Base-by-base conservation (phyloP, 2,329 filamentous ascomycete genomes). In the Penicillium vulpinum region DNA sequence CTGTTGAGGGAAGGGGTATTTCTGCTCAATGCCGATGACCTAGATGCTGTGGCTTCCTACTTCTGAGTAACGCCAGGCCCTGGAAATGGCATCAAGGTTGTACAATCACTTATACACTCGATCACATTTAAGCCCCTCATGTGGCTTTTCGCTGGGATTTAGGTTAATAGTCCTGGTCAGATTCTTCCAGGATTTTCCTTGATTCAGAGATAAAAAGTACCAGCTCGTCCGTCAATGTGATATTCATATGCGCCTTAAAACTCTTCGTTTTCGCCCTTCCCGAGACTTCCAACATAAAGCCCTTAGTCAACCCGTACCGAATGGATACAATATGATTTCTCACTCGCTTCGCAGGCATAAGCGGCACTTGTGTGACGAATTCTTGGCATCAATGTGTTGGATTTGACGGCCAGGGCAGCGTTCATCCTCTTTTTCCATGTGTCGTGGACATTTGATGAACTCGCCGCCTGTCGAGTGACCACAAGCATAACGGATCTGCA, bases 1-100 rank as follows among this genome's bases (percentile, higher is more conserved):
- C 69, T 88, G 58, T 76, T 81, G 62, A 75, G 80, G 49, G 83
- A 83, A 56, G 85, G 84, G 0, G 83, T 85, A n/a, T 81, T 81
- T 56, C 67, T 88, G 56, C 64, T 89, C 49, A 88, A 88, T 70
- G 85, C 83, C 0, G 86, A 88, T 77, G 85, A 88, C 73, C 62
- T 88, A 49, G 75, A 80, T 58, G 85, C 72, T 21, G 80, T 75
- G 16, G 78, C 80, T 18, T 75, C 71, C 22, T 62, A 67, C 44
- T 74, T 74, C 28, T 74, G 56, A 61, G 6, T 8, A 3, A 21
- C 8, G 11, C 39, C 13, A 10, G 9, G 10, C 26, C 18, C 15
- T n/a, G 7, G 15, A 15, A 28, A 26, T 21, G 28, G 22, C 2
- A 41, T 29, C 13, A 24, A 35, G 33, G 21, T 11, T 4, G 6